Evolutionary conservation across 2,329 filamentous ascomycete genomes (phyloP).

Genomic region (Macroventuria anomochaeta): DNA sequence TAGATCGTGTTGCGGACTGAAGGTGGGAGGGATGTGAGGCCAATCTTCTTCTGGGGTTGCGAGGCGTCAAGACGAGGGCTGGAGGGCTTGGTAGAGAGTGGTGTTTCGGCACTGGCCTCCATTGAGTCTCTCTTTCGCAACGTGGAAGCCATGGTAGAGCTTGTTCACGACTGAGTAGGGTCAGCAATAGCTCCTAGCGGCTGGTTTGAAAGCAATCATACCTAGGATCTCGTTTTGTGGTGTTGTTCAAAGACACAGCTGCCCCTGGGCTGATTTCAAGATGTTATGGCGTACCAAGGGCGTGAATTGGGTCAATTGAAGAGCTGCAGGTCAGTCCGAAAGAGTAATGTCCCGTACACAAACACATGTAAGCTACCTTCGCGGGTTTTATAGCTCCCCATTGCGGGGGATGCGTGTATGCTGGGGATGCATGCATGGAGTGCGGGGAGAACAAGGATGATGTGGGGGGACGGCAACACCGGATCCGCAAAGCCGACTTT

Average conservation of each 20-base stretch:
- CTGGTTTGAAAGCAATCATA: not conserved
- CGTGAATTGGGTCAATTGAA: not conserved
- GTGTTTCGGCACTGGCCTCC: conserved; percentile 31
- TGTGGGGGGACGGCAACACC: conserved; percentile 32
- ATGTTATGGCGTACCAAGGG: not conserved
- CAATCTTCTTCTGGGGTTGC: conserved; percentile 33
- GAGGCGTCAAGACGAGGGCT: conserved; percentile 20
- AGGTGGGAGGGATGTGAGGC: conserved; percentile 35
- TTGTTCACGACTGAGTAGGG: not conserved
- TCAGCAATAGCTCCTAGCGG: not conserved
- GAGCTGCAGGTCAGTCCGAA: not conserved
- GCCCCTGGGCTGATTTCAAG: not conserved
- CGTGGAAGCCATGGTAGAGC: conserved; percentile 13
- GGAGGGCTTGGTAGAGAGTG: conserved; percentile 16
- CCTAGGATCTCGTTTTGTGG: not conserved
- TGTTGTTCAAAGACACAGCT: not conserved
- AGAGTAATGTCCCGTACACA: not conserved
- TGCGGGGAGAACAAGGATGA: conserved; percentile 39
- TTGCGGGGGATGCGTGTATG: not conserved
- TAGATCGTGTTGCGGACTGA: conserved; percentile 45
- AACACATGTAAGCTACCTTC: not conserved
- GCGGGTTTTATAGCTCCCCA: conserved; percentile 15
- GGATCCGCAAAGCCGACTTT: conserved; percentile 32
- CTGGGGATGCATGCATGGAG: conserved; percentile 6
- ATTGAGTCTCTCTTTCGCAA: conserved; percentile 41